Evolutionary conservation across 2,329 filamentous ascomycete species (phyloP).

Genomic region (Tolypocladium amazonense): DNA sequence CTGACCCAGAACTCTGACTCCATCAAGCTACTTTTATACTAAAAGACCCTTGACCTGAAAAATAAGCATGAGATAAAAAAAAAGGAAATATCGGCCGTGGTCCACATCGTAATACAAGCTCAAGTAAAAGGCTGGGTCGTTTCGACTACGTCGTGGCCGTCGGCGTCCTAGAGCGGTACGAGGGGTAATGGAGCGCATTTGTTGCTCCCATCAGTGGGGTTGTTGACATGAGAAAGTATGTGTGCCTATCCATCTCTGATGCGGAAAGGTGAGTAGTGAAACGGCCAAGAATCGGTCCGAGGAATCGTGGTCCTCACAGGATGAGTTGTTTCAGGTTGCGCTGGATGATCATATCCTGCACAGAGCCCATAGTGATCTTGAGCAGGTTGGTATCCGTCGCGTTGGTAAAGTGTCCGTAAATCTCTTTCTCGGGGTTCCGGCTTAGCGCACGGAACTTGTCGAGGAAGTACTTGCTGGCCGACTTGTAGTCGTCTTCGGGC

Average conservation of each 20-base stretch:
- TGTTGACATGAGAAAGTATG: neutral
- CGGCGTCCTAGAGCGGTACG: neutral
- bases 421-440: constrained; percentile 98
- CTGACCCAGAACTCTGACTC: neutral
- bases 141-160: neutral
- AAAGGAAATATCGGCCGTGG: neutral
- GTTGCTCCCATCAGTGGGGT: neutral
- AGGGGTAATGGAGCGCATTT: neutral
- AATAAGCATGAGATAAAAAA: neutral
- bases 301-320: constrained; percentile 13
- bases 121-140: neutral
- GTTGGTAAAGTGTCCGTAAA: constrained; percentile 99
- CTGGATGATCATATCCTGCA: constrained; percentile 82
- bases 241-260: neutral
- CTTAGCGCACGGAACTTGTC: constrained; percentile 98
- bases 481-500: constrained; percentile 77
- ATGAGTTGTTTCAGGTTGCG: constrained; percentile 73
- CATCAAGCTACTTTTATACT: neutral
- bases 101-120: constrained; percentile 4
- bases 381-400: constrained; percentile 65
- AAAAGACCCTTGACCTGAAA: neutral
- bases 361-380: constrained; percentile 77
- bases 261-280: neutral
- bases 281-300: neutral
- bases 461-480: constrained; percentile 96